phyloP scores from a whole-genome alignment of 192 early-diverging fungal genomes.

The Diversispora eburnea region DNA sequence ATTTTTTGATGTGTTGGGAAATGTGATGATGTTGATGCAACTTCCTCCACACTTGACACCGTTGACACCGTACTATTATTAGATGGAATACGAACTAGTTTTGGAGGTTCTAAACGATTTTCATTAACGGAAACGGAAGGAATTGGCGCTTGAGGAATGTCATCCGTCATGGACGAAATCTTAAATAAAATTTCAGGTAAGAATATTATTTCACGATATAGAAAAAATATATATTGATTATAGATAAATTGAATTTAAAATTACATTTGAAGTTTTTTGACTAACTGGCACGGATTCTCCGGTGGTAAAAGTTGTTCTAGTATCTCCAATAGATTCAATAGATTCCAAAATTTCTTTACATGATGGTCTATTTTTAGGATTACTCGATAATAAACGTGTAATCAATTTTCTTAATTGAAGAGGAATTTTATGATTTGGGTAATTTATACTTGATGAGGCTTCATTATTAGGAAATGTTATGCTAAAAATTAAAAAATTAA shows the following conservation, averaged over 20 bases:
- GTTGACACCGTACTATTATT: background rate
- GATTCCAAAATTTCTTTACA: constrained; percentile 58
- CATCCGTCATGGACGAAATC: background rate
- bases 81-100: background rate
- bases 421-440: constrained; percentile 43
- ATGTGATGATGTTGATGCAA: background rate
- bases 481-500: background rate
- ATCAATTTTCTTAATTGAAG: constrained; percentile 58
- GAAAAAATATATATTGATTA: background rate
- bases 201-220: no score
- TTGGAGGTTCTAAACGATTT: background rate
- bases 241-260: background rate
- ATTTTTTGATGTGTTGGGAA: background rate
- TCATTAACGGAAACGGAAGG: background rate
- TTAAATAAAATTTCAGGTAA: no score
- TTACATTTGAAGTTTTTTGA: background rate
- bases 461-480: constrained; percentile 22
- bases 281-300: background rate
- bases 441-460: background rate
- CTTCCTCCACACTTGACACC: background rate
- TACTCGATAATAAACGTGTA: constrained; percentile 45
- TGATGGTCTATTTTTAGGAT: constrained; percentile 56
- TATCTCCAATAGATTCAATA: constrained; percentile 28
- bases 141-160: background rate
- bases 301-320: background rate